These are phyloP conservation scores for Cyanodermella asteris DNA, from an alignment of 2,329 filamentous ascomycete genomes.

Conservation along the genomic window DNA sequence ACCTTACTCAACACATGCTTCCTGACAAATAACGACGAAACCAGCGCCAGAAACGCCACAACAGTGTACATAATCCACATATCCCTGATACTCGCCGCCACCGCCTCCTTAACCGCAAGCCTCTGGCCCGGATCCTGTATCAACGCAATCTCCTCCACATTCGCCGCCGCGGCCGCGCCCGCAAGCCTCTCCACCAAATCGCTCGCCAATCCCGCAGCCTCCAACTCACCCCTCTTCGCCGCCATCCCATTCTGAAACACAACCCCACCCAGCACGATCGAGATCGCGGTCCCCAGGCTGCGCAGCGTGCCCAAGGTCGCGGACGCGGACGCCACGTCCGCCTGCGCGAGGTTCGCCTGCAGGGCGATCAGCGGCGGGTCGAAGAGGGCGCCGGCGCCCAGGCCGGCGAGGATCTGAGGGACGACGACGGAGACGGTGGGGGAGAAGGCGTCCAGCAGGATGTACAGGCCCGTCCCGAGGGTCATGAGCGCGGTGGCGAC, in stretches of 20 bases:
- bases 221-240: slow-evolving; percentile 27
- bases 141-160: slow-evolving; percentile 32
- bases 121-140: slow-evolving; percentile 18
- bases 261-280: slow-evolving; percentile 53
- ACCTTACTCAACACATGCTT: slow-evolving; percentile 24
- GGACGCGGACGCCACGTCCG: slow-evolving; percentile 28
- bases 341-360: slow-evolving; percentile 28
- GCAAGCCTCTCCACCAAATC: slow-evolving; percentile 30
- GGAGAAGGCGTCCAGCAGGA: slow-evolving; percentile 17
- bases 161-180: slow-evolving; percentile 38
- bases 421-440: slow-evolving; percentile 21
- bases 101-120: slow-evolving; percentile 14
- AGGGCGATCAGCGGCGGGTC: slow-evolving; percentile 33
- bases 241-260: slow-evolving; percentile 59
- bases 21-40: slow-evolving; percentile 23
- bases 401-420: slow-evolving; percentile 27
- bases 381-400: slow-evolving; percentile 31
- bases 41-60: slow-evolving; percentile 19
- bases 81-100: slow-evolving; percentile 26
- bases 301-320: slow-evolving; percentile 34
- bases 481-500: slow-evolving; percentile 20
- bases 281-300: slow-evolving; percentile 44
- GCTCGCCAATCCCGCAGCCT: slow-evolving; percentile 26
- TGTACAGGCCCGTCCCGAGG: slow-evolving; percentile 26
- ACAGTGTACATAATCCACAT: slow-evolving; percentile 27